Evolutionary conservation across 495 filamentous ascomycete species (phyloP), one percentile per base, ranked within the genome.

Genomic region (Chaetomium fimeti): DNA sequence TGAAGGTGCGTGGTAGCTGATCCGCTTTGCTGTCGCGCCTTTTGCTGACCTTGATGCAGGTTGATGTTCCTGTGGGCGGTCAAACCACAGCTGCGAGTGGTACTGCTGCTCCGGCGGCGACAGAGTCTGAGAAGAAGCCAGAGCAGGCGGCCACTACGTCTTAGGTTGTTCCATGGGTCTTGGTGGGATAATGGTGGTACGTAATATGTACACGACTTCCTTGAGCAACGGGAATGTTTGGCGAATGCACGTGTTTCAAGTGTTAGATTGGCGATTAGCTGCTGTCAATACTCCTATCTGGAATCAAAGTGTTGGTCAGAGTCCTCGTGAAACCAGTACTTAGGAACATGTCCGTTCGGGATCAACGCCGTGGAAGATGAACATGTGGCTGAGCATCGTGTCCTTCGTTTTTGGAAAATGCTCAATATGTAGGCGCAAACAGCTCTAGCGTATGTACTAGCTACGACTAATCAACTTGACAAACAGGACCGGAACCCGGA

Each of bases 1-100:
- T 82, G 51, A 81, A 79, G 69, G 76, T 80, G 22, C 29, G 62
- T 64, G 43, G 15, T 18, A 16, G 12, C 3, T 20, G 60, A 49
- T n/a, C 0, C 0, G n/a, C 8, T 20, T 2, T 16, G 7, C 2
- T 52, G 13, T 11, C 15, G 48, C 8, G 22, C 48, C 27, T 18
- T 58, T 28, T 20, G 18, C 61, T 63, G 29, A 63, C 43, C 7
- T 15, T 27, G 9, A 20, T 13, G 15, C 25, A 65, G 62, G 56
- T 65, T 25, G 18, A 45, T 54, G 62, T 65, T 25, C 62, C 62
- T 9, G 2, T 42, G 18, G 62, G 48, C 15, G 51, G 28, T 16
- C 43, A 15, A 8, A 28, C 7, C 15, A 20, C 27, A 4, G 12
- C 49, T 6, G 24, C 49, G 13, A 28, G 27, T 29, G 48, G 45